Conservation (phyloP, 441 rosid species). For the Corymbia calophylla region DNA sequence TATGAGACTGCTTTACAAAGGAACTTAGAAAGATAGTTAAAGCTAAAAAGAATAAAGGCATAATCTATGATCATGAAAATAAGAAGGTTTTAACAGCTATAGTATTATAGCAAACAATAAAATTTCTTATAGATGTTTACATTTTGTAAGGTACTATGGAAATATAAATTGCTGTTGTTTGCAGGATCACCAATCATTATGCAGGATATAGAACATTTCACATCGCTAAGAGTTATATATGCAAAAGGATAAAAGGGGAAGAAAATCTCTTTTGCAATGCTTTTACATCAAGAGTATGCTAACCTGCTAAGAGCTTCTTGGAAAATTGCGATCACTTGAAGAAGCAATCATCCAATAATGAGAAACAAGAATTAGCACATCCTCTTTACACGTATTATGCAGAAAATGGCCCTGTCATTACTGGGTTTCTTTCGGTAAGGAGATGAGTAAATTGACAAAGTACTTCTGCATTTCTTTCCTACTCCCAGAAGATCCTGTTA, state of each 20-base stretch:
- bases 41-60: neutral
- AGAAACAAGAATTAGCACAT: neutral
- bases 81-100: neutral
- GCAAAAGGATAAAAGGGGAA: neutral
- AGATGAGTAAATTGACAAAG: neutral
- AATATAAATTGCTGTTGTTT: neutral
- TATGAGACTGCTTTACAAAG: neutral
- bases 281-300: neutral
- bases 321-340: neutral
- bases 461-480: neutral
- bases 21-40: neutral
- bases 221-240: neutral
- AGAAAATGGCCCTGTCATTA: neutral
- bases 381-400: neutral
- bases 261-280: neutral
- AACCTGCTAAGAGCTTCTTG: neutral
- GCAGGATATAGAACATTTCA: neutral
- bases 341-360: neutral
- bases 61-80: neutral
- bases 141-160: neutral
- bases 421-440: neutral
- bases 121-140: neutral
- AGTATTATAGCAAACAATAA: neutral
- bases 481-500: neutral
- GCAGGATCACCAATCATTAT: neutral